phyloP scores from a whole-genome alignment of 2,329 filamentous ascomycete species.

The Madurella fahalii region DNA sequence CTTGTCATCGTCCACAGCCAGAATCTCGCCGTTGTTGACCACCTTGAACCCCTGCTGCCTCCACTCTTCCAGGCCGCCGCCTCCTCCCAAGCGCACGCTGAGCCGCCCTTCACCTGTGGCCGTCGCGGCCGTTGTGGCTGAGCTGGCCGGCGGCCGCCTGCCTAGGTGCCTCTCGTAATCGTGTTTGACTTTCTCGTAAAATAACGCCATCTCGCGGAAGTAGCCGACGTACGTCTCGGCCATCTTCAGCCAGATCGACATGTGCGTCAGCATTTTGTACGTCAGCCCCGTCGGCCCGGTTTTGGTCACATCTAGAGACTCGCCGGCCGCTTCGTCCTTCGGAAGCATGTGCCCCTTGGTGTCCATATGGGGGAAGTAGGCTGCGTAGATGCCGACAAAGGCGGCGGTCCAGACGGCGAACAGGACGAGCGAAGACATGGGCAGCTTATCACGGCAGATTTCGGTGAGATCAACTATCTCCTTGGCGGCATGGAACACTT shows the following conservation, averaged over 20 bases:
- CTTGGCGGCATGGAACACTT: conserved; percentile 58
- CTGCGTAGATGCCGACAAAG: conserved; percentile 62
- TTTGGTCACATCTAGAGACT: conserved; percentile 31
- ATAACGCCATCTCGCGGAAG: conserved; percentile 50
- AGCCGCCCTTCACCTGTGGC: conserved; percentile 28
- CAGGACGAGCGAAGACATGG: conserved; percentile 63
- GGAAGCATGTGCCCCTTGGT: conserved; percentile 48
- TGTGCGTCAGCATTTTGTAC: conserved; percentile 46
- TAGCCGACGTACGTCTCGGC: conserved; percentile 52
- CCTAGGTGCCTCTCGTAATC: conserved; percentile 40
- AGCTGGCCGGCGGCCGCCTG: conserved; percentile 21
- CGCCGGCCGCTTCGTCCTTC: conserved; percentile 32
- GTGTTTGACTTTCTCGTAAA: conserved; percentile 48
- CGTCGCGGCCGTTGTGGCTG: background rate
- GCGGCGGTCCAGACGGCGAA: conserved; percentile 65
- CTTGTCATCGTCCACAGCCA: conserved; percentile 32
- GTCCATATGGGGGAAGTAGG: conserved; percentile 67
- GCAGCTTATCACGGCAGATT: conserved; percentile 57
- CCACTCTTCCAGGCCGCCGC: conserved; percentile 55
- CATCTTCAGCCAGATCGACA: conserved; percentile 52
- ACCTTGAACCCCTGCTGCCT: conserved; percentile 38
- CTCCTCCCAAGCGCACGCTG: conserved; percentile 42
- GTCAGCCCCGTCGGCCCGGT: conserved; percentile 45
- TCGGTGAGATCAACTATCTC: conserved; percentile 62
- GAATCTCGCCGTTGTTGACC: conserved; percentile 42